Evolutionary conservation across 352 stramenopile genomes (phyloP), one percentile per base, ranked within the genome.

Genomic region (Phytophthora cryptogea): DNA sequence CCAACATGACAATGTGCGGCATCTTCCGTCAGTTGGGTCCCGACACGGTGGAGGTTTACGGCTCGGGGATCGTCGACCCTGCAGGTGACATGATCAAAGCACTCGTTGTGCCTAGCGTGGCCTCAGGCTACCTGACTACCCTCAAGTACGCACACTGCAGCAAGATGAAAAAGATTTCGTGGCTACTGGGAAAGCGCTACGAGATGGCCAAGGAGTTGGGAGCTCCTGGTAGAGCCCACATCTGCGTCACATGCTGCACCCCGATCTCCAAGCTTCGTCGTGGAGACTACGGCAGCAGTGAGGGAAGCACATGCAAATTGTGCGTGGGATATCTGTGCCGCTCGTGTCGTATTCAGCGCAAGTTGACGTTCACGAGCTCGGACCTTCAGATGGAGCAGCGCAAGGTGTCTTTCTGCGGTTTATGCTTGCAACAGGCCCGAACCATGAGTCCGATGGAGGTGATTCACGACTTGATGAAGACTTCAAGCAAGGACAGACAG

Each of bases 21-120:
- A 69, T 89, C 59, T 85, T 78, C 32, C 69, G 75, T 1, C 76
- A 86, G 44, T 54, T 68, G 16, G 54, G 28, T 5, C 59, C 74
- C 5, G 70, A 79, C 48, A 63, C 57, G 4, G 63, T 88, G 5
- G 74, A 88, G 44, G 43, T 81, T 3, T 85, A 80, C 49, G 59
- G 70, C 8, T 60, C 56, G 9, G 65, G 66, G 2, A 73, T 73
- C 13, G 53, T 77, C 6, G 59, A 79, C n/a, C 55, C 59, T 8
- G 52, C 41, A 0, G 65, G 73, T 40, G 65, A 70, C 11, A 58
- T 87, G 32, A 63, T 74, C 31, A 62, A 63, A 26, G 42, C 60
- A 1, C 35, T 70, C 3, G 51, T 67, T 7, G n/a, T 74, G 3
- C 48, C 59, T 0, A 64, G 51, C 30, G 53, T 65, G 33, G 55